Base-by-base conservation (phyloP, 768 basidiomycete genomes). In the Pholiota conissans region DNA sequence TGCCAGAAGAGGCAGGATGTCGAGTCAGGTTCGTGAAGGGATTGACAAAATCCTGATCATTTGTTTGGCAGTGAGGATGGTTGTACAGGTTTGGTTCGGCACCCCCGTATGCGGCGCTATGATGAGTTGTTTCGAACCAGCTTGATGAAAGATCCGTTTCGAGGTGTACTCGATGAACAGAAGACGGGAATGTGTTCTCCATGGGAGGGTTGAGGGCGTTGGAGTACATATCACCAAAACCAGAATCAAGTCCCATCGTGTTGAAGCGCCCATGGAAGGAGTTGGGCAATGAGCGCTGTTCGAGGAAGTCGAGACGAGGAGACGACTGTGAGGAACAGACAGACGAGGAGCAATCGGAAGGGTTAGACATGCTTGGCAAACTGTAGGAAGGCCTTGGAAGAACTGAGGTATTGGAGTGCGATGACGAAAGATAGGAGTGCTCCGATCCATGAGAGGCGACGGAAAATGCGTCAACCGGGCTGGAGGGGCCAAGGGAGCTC, bases 301-400 rank as follows among this genome's bases (percentile, higher is more conserved):
- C 75, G 56, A 76, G 74, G 45, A 69, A 68, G 46, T 77, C 76
- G 11, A 74, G 69, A 56, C 70, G 67, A 40, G 78, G 76, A 20
- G 77, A 76, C 34, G 75, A 73, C 24, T 73, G 71, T 55, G 73
- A 65, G 49, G 75, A 69, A 61, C 73, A 71, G 3, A 67, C 66
- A 6, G 75, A 73, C 18, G 75, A 72, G n/a, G 73, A 73, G 6
- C 74, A 73, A 29, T 64, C 65, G 34, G 65, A 67, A 18, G 63
- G 55, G 52, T 65, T 63, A 5, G 70, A 68, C 29, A 73, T 61
- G 45, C 58, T 61, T 22, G 68, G 63, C 37, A 64, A 56, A 13
- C 63, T 51, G 52, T 65, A 65, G 45, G 65, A 35, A 59, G 56
- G 35, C 42, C 60, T 46, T 40, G 61, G 49, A 55, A 62, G 58